A percentile compares a stretch with the other conserved stretches of the same genome.
Evolutionary conservation across 768 basidiomycete species (phyloP).

Genomic region (Pholiota conissans): DNA sequence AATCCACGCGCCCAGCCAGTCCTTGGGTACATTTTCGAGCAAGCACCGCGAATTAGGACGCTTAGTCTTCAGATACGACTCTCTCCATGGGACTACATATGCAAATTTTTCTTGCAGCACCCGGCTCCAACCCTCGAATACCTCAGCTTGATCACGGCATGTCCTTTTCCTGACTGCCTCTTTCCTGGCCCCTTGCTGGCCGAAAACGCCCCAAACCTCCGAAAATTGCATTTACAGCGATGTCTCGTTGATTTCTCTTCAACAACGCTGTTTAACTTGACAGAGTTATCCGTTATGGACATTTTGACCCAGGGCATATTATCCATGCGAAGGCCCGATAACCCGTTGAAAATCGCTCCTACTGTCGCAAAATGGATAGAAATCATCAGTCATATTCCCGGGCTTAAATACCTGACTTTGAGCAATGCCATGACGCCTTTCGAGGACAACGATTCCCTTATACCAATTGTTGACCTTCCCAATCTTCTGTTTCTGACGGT

Average conservation of each 20-base stretch:
- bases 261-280: slow-evolving; percentile 20
- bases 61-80: slow-evolving; percentile 22
- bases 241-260: slow-evolving; percentile 25
- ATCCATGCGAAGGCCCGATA: slow-evolving; percentile 11
- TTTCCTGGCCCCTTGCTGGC: slow-evolving; percentile 22
- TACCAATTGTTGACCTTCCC: slow-evolving; percentile 12
- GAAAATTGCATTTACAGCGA: slow-evolving; percentile 20
- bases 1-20: slow-evolving; percentile 15
- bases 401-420: slow-evolving; percentile 22
- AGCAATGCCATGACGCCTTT: slow-evolving; percentile 18
- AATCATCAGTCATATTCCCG: slow-evolving; percentile 20
- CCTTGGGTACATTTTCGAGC: slow-evolving; percentile 17
- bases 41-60: slow-evolving; percentile 16
- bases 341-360: slow-evolving; percentile 22
- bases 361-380: slow-evolving; percentile 20
- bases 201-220: slow-evolving; percentile 19
- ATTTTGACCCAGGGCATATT: slow-evolving; percentile 15
- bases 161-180: slow-evolving; percentile 22
- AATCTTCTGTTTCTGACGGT: slow-evolving; percentile 21
- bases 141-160: slow-evolving; percentile 21
- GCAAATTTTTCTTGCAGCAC: slow-evolving; percentile 19
- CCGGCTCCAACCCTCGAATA: slow-evolving; percentile 23
- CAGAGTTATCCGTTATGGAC: slow-evolving; percentile 21
- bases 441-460: background rate
- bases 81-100: slow-evolving; percentile 22